Evolutionary conservation across 208 protist genomes (phyloP).

Genomic region (Crithidia sp.): DNA sequence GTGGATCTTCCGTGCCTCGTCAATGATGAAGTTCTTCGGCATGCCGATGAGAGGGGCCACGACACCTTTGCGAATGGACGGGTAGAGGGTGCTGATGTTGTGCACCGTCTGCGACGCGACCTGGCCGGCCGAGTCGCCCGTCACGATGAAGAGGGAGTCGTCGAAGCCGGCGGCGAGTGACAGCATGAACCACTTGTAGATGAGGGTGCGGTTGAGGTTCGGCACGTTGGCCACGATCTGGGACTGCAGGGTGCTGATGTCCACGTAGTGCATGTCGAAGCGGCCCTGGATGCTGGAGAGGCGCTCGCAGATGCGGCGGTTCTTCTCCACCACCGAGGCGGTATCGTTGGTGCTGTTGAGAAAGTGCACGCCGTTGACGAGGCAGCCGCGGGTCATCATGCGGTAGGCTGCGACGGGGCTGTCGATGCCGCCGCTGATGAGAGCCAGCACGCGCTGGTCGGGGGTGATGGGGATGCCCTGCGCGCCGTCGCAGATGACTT

Average conservation of each 20-base stretch:
- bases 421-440: constrained; percentile 87
- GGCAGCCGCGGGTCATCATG: constrained; percentile 87
- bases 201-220: constrained; percentile 81
- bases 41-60: constrained; percentile 72
- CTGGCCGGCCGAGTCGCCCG: constrained; percentile 80
- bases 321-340: constrained; percentile 77
- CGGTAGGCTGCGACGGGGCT: constrained; percentile 87
- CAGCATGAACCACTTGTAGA: constrained; percentile 92
- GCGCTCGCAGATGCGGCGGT: constrained; percentile 65
- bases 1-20: constrained; percentile 64
- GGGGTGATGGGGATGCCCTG: constrained; percentile 74
- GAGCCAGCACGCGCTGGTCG: constrained; percentile 61
- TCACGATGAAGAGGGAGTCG: constrained; percentile 67
- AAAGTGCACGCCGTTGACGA: constrained; percentile 77
- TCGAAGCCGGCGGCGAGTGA: constrained; percentile 63
- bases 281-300: constrained; percentile 73
- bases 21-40: constrained; percentile 76
- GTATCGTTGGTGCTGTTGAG: constrained; percentile 89
- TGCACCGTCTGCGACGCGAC: constrained; percentile 86
- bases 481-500: constrained; percentile 53
- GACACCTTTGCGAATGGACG: constrained; percentile 64
- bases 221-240: constrained; percentile 82
- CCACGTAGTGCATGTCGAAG: constrained; percentile 84
- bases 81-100: constrained; percentile 85
- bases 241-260: constrained; percentile 82